Evolutionary conservation across 805 yeast genomes (phyloP), one percentile per base, ranked within the genome.

Genomic region (Huiozyma sinensis): DNA sequence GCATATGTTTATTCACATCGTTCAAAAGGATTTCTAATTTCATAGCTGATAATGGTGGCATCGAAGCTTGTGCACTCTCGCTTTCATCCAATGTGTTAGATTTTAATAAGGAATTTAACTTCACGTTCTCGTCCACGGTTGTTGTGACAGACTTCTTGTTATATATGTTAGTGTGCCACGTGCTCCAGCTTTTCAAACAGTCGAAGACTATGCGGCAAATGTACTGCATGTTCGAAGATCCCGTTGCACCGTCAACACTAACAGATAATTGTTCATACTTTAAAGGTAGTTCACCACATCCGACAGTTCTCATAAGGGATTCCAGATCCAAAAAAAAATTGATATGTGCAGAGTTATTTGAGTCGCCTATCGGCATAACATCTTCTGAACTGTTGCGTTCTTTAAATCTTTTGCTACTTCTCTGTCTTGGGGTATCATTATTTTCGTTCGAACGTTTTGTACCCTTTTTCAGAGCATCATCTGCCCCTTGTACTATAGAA

Each of bases 401-500:
- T 38, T 64, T 60, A 41, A 66, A 61, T 27, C 74, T 50, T 49
- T 70, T 72, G 45, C 73, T 70, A 7, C 63, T 51, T 47, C 73
- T 52, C 40, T 63, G 69, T 33, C 54, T 37, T 48, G 49, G 39
- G 9, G 44, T 33, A 6, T 52, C 60, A 1, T 40, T 11, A n/a
- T 32, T 38, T 5, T 33, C 44, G 12, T 36, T 39, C 34, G 60
- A 6, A 51, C 56, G 6, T 48, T 52, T 42, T 10, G 17, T 34
- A 10, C 33, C 9, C 3, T 31, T 31, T 8, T 5, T 31, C 11
- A 8, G 33, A 31, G 33, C 33, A 8, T 31, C 11, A 9, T 31
- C 9, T 31, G 9, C n/a, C 33, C 9, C 11, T 11, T 31, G 24
- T 17, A 17, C 24, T 3, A 17, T 17, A 17, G 24, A 17, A 17